A percentile compares a stretch with the other conserved stretches of the same genome.
Evolutionary conservation across 2,329 filamentous ascomycete genomes (phyloP).

Genomic region (Torrubiella hemipterigena): DNA sequence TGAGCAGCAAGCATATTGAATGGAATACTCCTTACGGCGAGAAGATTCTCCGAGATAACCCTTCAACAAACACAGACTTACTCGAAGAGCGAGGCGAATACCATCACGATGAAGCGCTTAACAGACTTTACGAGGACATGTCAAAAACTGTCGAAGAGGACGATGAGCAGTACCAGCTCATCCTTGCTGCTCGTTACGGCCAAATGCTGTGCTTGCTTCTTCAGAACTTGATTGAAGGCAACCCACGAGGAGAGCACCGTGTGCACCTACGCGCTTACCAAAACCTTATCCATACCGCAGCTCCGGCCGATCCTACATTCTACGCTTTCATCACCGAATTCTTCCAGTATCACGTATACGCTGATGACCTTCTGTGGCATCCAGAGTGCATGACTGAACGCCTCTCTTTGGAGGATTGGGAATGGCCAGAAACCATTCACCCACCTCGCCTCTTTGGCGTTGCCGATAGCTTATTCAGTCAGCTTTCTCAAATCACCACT

Average conservation of each 20-base stretch:
- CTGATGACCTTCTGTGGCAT: constrained; percentile 48
- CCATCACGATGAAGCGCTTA: constrained; percentile 43
- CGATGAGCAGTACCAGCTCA: constrained; percentile 30
- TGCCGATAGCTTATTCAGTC: constrained; percentile 67
- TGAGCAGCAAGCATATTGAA: constrained; percentile 68
- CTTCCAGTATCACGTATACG: constrained; percentile 70
- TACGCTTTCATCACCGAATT: constrained; percentile 57
- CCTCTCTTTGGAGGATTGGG: constrained; percentile 31
- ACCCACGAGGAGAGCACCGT: constrained; percentile 57
- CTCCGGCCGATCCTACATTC: constrained; percentile 55
- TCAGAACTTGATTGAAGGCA: constrained; percentile 44
- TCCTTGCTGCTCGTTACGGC: constrained; percentile 44
- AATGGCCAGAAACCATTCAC: constrained; percentile 27
- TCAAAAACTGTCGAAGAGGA: constrained; percentile 25
- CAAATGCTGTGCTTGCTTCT: constrained; percentile 52
- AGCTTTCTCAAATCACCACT: constrained; percentile 63
- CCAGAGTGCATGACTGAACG: constrained; percentile 23
- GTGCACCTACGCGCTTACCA: constrained; percentile 68
- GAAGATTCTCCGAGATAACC: constrained; percentile 38
- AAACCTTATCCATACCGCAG: constrained; percentile 51
- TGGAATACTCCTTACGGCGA: constrained; percentile 43
- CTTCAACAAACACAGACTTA: constrained; percentile 30
- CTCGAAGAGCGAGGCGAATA: constrained; percentile 39
- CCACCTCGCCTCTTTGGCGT: constrained; percentile 60
- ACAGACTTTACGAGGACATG: constrained; percentile 37